Evolutionary conservation across 208 protist genomes (phyloP).

Genomic region (Phytomonas serpens): DNA sequence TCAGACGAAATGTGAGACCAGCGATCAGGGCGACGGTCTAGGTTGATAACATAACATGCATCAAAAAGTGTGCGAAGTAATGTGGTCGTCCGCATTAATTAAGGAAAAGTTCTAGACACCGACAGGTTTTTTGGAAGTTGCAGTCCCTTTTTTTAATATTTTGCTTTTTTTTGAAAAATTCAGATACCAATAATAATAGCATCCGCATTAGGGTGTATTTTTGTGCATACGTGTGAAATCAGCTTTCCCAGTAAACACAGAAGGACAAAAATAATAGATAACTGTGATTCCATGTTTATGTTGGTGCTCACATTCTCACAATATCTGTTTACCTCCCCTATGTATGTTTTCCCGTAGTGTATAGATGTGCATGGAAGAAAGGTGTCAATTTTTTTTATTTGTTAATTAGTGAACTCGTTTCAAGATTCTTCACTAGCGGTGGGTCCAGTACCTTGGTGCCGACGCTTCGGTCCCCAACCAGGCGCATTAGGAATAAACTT

Average conservation of each 20-base stretch:
- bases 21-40: conserved; percentile 75
- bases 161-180: not conserved
- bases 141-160: not conserved
- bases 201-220: not conserved
- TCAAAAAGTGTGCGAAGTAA: conserved; percentile 61
- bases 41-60: conserved; percentile 86
- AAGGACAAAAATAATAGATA: not conserved
- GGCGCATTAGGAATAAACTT: conserved; percentile 89
- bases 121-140: not conserved
- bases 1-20: conserved; percentile 67
- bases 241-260: not conserved
- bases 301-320: not conserved
- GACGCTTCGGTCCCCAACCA: conserved; percentile 77
- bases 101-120: not conserved
- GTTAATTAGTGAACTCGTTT: not conserved
- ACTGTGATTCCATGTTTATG: not conserved
- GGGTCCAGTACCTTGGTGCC: conserved; percentile 57
- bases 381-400: conserved; percentile 3
- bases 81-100: conserved; percentile 16
- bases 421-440: conserved; percentile 16
- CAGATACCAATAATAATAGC: not conserved
- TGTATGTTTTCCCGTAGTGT: not conserved
- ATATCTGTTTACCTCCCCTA: not conserved
- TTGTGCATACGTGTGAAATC: no score
- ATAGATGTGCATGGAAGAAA: not conserved